These are phyloP conservation scores for Clitopilus hobsonii DNA, from an alignment of 768 basidiomycete genomes.

Conservation along the genomic window DNA sequence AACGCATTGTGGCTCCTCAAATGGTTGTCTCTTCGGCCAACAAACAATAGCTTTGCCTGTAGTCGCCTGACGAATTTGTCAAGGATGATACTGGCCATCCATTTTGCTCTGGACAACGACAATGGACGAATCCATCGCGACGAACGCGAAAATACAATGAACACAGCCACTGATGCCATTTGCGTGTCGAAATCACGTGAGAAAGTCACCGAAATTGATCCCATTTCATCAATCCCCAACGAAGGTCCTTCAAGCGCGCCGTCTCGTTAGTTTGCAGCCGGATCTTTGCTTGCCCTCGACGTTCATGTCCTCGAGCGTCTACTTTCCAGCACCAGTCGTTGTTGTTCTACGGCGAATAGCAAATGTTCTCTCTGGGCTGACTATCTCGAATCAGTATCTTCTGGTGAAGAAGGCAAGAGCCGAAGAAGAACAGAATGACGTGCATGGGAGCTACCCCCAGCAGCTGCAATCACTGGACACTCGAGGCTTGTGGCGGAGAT, in stretches of 20 bases:
- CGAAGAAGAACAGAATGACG: slow-evolving; percentile 10
- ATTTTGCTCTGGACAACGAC: no score
- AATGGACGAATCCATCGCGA: neutral
- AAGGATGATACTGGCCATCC: no score
- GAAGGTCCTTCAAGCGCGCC: neutral
- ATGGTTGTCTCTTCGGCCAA: neutral
- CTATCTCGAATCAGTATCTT: slow-evolving; percentile 63
- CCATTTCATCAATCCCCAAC: neutral
- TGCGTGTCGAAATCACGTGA: neutral
- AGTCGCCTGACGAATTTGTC: no score
- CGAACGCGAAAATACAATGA: neutral
- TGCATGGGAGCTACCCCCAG: neutral
- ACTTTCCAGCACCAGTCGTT: slow-evolving; percentile 56
- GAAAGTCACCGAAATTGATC: neutral
- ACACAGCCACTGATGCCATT: neutral
- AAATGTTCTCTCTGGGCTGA: slow-evolving; percentile 65
- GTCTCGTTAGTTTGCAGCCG: slow-evolving; percentile 2
- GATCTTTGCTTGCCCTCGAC: slow-evolving; percentile 5
- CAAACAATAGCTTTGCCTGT: neutral
- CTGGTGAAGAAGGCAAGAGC: slow-evolving; percentile 18
- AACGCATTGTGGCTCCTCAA: neutral
- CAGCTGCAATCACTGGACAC: neutral
- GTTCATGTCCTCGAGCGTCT: slow-evolving; percentile 34
- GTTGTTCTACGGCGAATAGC: slow-evolving; percentile 60
- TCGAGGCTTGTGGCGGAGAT: neutral